Base-by-base conservation (phyloP, 192 early-diverging fungal species). In the Coemansia interrupta region DNA sequence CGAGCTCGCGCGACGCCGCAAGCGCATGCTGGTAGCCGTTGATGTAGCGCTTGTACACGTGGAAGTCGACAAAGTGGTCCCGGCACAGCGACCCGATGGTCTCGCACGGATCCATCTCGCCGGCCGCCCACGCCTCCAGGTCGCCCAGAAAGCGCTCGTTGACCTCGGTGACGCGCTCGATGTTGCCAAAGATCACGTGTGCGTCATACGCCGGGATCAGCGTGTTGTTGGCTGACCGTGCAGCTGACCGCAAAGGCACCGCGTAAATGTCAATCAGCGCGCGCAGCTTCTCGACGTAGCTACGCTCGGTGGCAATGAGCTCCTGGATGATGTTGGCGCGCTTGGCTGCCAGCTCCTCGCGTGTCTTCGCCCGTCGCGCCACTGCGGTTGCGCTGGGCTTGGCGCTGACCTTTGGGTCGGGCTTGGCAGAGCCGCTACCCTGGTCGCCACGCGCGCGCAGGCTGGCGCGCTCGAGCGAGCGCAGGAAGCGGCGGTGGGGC, bases 21-120 rank as follows among this genome's bases (percentile, higher is more conserved):
- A 81, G 74, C 19, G 84, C 84, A 43, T 83, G 83, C 56, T 82
- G 66, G 66, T 84, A 84, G 38, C 83, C 83, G 55, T 83, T 73
- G 50, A 87, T 76, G 64, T 85, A 87, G 36, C 81, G 80, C 60
- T 82, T 80, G 58, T 87, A 87, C 19, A 84, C 83, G 43, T 84
- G 80, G 42, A 85, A 85, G 20, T 81, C 66, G 3, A 74, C 61
- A 70, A 87, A 81, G 80, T 87, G 80, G 58, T 70, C 70, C 47
- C 61, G 56, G 54, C 75, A 80, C 51, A 81, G 60, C 57, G 70
- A 67, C n/a, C 80, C 80, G 10, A 81, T 69, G 12, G 69, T 72
- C 59, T 80, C 70, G 38, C 60, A 64, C 63, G 80, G 73, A 60
- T 79, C 76, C 82, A 68, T 72, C 39, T 68, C 64, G 26, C 60